phyloP scores from a whole-genome alignment of 108 stramenopile species.

The Nitzschia putrida region DNA sequence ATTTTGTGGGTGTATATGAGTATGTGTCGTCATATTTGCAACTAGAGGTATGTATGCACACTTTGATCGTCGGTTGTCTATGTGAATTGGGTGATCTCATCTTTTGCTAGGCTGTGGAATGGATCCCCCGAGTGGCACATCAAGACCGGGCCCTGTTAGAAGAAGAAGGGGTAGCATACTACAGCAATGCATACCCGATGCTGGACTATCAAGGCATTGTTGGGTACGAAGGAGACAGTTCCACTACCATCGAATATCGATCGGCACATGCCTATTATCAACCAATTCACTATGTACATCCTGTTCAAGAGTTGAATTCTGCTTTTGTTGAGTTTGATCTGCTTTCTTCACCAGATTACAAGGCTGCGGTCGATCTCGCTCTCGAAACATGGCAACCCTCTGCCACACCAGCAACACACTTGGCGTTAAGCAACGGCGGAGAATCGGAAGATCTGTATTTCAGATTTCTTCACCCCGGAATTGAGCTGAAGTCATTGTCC shows the following conservation, averaged over 20 bases:
- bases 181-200: slow-evolving; percentile 25
- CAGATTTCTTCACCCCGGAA: slow-evolving; percentile 18
- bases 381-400: slow-evolving; percentile 10
- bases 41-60: slow-evolving; percentile 3
- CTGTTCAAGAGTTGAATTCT: not conserved
- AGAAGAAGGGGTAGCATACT: slow-evolving; percentile 25
- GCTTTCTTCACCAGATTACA: not conserved
- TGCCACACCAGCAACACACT: not conserved
- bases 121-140: slow-evolving; percentile 29
- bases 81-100: no score
- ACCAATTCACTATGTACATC: slow-evolving; percentile 26
- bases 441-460: not conserved
- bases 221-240: not conserved
- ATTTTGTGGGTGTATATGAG: slow-evolving; percentile 25
- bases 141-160: slow-evolving; percentile 30
- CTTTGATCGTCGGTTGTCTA: no score
- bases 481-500: not conserved
- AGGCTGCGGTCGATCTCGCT: not conserved
- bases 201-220: slow-evolving; percentile 34
- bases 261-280: slow-evolving; percentile 19
- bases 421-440: not conserved
- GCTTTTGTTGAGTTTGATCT: slow-evolving; percentile 9
- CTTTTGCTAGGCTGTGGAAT: slow-evolving; percentile 1
- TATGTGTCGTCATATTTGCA: slow-evolving; percentile 6
- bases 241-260: not conserved